Conservation (phyloP, 2,329 filamentous ascomycete species). For the Sclerotiophoma versabilis region DNA sequence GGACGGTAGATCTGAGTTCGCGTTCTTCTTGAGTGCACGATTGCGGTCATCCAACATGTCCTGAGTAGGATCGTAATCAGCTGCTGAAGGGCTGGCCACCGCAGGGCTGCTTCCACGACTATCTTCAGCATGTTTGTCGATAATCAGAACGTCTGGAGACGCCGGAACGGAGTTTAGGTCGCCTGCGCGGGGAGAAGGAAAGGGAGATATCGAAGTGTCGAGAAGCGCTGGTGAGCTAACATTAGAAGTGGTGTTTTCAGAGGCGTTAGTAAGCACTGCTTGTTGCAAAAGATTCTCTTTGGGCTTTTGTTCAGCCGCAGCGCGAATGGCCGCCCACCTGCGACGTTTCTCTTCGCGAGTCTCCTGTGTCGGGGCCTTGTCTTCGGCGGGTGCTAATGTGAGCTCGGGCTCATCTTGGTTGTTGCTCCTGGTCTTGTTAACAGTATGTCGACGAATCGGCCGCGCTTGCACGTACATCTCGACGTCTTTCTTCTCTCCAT, state of each 20-base stretch:
- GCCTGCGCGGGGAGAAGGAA: conserved; percentile 49
- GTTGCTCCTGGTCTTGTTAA: conserved; percentile 27
- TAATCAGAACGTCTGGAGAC: conserved; percentile 49
- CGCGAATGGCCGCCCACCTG: conserved; percentile 43
- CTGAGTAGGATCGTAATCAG: conserved; percentile 87
- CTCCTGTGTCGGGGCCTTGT: conserved; percentile 38
- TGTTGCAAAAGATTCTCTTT: conserved; percentile 72
- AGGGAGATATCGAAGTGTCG: conserved; percentile 46
- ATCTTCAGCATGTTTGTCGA: conserved; percentile 51
- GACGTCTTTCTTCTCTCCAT: background rate
- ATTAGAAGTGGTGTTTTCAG: conserved; percentile 63
- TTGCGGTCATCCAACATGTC: conserved; percentile 87
- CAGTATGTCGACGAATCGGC: background rate
- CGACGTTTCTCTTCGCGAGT: conserved; percentile 44
- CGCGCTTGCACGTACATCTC: background rate
- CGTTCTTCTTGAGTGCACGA: conserved; percentile 68
- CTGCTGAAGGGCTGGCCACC: conserved; percentile 81
- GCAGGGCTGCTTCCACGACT: conserved; percentile 42
- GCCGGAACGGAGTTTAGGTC: conserved; percentile 47
- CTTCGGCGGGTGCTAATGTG: conserved; percentile 27
- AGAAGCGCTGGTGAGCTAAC: conserved; percentile 50
- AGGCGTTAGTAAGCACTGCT: conserved; percentile 69
- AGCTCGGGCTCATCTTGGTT: conserved; percentile 29
- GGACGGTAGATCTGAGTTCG: conserved; percentile 49
- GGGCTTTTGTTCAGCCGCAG: conserved; percentile 56